Evolutionary conservation across 2,329 filamentous ascomycete species (phyloP), one percentile per base, ranked within the genome.

Genomic region (Westerdykella ornata): DNA sequence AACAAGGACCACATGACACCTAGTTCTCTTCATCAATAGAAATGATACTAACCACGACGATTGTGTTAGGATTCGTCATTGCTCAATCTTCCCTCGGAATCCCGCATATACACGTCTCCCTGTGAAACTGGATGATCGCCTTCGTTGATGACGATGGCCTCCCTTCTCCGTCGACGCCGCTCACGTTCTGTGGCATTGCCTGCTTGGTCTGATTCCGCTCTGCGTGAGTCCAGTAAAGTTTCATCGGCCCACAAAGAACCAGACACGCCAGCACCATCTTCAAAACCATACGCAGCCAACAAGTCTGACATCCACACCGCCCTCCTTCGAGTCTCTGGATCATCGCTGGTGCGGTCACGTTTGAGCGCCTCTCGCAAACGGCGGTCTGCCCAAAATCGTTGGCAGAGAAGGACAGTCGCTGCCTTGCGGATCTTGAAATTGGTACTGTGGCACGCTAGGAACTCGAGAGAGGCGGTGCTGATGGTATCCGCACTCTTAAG

Each of bases 111-210:
- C 28, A 95, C 94, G 59, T 94, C 85, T 34, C 80, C 79, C 48
- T 80, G 77, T 3, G 77, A 80, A 34, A 94, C 64, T 1, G 85
- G 84, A 22, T 82, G 75, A 16, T 79, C 86, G n/a, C 86, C 85
- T 56, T 94, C 88, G 56, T 88, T 90, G 42, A 95, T 71, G 15
- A 96, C 88, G 78, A 96, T 89, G 4, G 88, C 88, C 68, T 95
- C 88, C 51, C 88, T 76, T 57, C 90, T 77, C 37, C 86, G 76
- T 49, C 88, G 76, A 45, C 88, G 73, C 45, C 89, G 72, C 39
- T 83, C 77, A 55, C 85, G 81, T 62, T 90, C 85, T 58, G 81
- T 81, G 5, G 67, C 71, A 44, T 72, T 80, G 59, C 79, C 76
- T 43, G 78, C 41, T 32, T 40, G 38, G 28, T 29, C 19, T 31